Base-by-base conservation (phyloP, 148 eudicot species). In the Camellia granthamiana region DNA sequence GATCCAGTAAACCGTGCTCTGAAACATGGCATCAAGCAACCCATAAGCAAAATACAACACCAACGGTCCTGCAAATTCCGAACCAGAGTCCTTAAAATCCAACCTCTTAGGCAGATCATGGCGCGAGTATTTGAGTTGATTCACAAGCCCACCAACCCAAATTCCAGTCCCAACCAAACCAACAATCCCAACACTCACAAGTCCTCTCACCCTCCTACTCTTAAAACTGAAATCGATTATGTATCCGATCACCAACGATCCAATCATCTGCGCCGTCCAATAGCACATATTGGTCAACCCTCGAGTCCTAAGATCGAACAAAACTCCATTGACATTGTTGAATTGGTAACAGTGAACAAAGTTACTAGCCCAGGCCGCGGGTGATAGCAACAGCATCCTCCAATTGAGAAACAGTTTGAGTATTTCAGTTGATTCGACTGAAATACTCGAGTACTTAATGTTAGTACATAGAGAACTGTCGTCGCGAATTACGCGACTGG, bases 241-340 rank as follows among this genome's bases (percentile, higher is more conserved):
- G 43, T 88, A 91, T 18, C 97, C 97, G 3, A 95, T 86, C 82
- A 82, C 81, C 52, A 90, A 80, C 0, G 98, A 94, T 0, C 99
- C 99, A 21, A 91, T 7, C 99, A 97, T 97, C 79, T 97, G 99
- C 47, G 99, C 99, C 0, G 93, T 98, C 99, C 99, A 97, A 55
- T 97, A 97, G 68, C 94, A 94, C 42, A 94, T 87, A 73, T 97
- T 97, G 81, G 92, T 94, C 49, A 97, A 90, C 51, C 98, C 99
- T 69, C 95, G 87, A 13, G 99, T 97, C 78, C 99, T 88, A 75
- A 97, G 51, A 77, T 92, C 88, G 77, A 97, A 97, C 86, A 94
- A 82, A 81, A 82, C 91, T 75, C 97, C 99, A 84, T 94, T 97
- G 42, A 97, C 99, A 73, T 94, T 91, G 77, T 91, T 94, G 69